Base-by-base conservation (phyloP, 345 rosid genomes). In the Viola odorata region DNA sequence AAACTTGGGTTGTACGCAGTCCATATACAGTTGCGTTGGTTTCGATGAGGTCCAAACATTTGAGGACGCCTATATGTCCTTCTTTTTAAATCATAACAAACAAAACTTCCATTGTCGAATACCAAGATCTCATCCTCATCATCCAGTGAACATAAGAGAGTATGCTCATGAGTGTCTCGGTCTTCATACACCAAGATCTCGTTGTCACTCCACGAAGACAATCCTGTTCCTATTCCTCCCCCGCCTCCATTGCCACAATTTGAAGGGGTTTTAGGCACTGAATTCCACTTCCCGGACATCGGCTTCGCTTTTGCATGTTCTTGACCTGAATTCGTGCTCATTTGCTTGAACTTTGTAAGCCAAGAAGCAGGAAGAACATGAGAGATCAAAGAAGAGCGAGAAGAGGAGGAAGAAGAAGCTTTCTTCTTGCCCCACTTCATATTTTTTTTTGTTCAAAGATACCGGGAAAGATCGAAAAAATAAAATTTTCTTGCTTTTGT, bases 401-500 rank as follows among this genome's bases (percentile, higher is more conserved):
- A 61, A 2, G 77, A 57, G 4, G 73, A 63, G 41, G 64, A 40
- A 1, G 80, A 68, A 60, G 81, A 45, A 57, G 68, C 50, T 59
- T 69, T 81, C 64, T 84, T 81, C 58, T 72, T 75, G 64, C 87
- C 83, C 95, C 85, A 85, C 84, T 68, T 88, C 92, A 89, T 84
- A 53, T 51, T 79, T 44, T 39, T 52, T 41, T 51, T 6, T 45
- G 11, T n/a, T 47, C 5, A 1, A 11, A 3, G 3, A 7, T 11
- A 44, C 7, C 12, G 2, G 47, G 47, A 23, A 23, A 23, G 32
- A 15, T n/a, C 44, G 60, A 57, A 55, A 17, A 4, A 17, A 66
- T 6, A 12, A 58, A 45, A 53, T 55, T 38, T 70, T 50, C 55
- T 17, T 49, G 50, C 2, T 47, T 47, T 13, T 50, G 8, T 16